Evolutionary conservation across 768 basidiomycete genomes (phyloP).

Genomic region (Sporobolomyces pararoseus): DNA sequence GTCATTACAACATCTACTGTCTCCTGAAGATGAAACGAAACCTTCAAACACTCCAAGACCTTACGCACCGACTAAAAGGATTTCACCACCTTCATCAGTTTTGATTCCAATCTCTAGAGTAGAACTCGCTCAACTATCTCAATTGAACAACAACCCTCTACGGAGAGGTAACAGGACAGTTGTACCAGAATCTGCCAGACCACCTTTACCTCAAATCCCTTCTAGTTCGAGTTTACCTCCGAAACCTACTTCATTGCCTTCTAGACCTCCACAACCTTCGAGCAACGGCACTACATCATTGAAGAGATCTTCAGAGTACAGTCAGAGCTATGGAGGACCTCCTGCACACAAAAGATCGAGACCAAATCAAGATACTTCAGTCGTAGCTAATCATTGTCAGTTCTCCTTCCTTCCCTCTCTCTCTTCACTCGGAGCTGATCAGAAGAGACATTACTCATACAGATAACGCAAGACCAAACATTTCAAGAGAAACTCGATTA

Average conservation of each 20-base stretch:
- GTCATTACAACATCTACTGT: slow-evolving; percentile 17
- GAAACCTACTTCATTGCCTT: slow-evolving; percentile 1
- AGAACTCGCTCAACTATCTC: slow-evolving; percentile 56
- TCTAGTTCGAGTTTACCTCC: background rate
- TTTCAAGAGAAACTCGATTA: slow-evolving; percentile 74
- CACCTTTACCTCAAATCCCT: background rate
- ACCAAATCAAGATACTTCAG: slow-evolving; percentile 11
- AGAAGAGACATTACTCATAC: background rate
- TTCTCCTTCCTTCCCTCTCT: background rate
- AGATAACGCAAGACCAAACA: slow-evolving; percentile 89
- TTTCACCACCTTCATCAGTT: slow-evolving; percentile 30
- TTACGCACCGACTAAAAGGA: slow-evolving; percentile 27
- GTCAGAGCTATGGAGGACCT: background rate
- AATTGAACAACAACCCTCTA: slow-evolving; percentile 15
- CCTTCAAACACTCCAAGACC: background rate
- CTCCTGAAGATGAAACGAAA: background rate
- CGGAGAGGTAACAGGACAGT: slow-evolving; percentile 4
- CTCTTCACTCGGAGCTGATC: too few relatives aligned
- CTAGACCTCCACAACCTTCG: too few relatives aligned
- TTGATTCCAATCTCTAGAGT: slow-evolving; percentile 58
- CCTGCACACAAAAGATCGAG: background rate
- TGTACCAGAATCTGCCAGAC: background rate
- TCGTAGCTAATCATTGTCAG: slow-evolving; percentile 41
- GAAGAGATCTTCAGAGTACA: background rate
- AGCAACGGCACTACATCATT: too few relatives aligned